Percentiles rank a stretch among this genome's conserved stretches.
Conservation (phyloP, 2,329 filamentous ascomycete genomes). For the Botrytis pseudocinerea region DNA sequence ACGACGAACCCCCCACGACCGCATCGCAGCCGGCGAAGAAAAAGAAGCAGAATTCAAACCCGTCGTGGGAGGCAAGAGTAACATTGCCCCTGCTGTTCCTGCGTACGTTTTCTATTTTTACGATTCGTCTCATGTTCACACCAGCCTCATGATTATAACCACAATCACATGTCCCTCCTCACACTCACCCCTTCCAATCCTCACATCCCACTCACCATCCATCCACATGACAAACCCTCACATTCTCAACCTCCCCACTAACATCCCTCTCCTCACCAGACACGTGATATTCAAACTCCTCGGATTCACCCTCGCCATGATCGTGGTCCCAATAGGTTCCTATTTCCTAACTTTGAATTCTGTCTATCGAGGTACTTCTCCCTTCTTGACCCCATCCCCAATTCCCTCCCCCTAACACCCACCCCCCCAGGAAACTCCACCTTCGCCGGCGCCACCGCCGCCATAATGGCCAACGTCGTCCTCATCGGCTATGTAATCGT, state of each 20-base stretch:
- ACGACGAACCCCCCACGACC: slow-evolving; percentile 55
- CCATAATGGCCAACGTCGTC: slow-evolving; percentile 87
- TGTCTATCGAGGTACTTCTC: slow-evolving; percentile 69
- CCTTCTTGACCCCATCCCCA: neutral
- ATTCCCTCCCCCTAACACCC: neutral
- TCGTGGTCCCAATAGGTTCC: slow-evolving; percentile 79
- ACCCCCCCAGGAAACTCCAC: slow-evolving; percentile 73
- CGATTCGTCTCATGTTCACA: neutral
- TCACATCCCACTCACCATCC: neutral
- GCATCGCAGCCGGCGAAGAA: slow-evolving; percentile 51
- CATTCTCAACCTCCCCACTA: neutral
- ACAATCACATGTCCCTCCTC: neutral
- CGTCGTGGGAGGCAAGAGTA: slow-evolving; percentile 58
- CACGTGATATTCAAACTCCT: slow-evolving; percentile 88
- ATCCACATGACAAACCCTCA: neutral
- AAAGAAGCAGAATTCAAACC: slow-evolving; percentile 53
- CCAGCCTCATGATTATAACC: neutral
- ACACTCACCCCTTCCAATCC: neutral
- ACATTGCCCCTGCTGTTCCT: slow-evolving; percentile 81
- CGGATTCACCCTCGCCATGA: slow-evolving; percentile 88
- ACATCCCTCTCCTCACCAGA: slow-evolving; percentile 45
- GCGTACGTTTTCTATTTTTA: slow-evolving; percentile 50
- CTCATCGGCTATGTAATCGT: slow-evolving; percentile 88
- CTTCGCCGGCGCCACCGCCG: slow-evolving; percentile 80
- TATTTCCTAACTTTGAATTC: slow-evolving; percentile 81